Evolutionary conservation across 345 rosid species (phyloP).

Genomic region (Arabis alpina): DNA sequence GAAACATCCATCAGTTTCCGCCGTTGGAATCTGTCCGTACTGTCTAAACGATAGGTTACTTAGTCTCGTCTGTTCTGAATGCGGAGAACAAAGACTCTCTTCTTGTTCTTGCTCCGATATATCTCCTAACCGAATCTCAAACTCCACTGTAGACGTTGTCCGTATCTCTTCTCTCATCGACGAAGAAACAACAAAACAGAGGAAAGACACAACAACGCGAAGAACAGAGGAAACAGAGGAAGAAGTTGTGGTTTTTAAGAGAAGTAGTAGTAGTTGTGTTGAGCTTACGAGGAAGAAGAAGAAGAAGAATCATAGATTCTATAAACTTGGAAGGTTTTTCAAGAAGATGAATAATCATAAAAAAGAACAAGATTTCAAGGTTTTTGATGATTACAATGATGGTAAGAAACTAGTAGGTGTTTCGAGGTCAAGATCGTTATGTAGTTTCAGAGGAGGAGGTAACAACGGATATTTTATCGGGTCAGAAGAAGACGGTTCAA

Average conservation of each 20-base stretch:
- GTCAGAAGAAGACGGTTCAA: constrained; percentile 82
- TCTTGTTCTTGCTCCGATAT: constrained; percentile 90
- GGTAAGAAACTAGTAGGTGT: constrained; percentile 50
- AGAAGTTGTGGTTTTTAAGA: constrained; percentile 64
- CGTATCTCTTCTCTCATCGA: constrained; percentile 89
- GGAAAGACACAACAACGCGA: too few species aligned
- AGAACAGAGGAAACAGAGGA: constrained; percentile 53
- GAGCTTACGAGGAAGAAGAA: constrained; percentile 78
- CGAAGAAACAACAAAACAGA: constrained; percentile 43
- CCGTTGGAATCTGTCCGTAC: constrained; percentile 78
- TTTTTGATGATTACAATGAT: constrained; percentile 55
- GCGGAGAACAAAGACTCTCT: constrained; percentile 92
- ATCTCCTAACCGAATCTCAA: constrained; percentile 69
- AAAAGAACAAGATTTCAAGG: constrained; percentile 43
- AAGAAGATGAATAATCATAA: constrained; percentile 59
- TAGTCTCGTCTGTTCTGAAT: constrained; percentile 84
- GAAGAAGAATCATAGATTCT: constrained; percentile 61
- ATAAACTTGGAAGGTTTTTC: constrained; percentile 76
- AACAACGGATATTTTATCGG: constrained; percentile 60
- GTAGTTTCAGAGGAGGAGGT: constrained; percentile 84
- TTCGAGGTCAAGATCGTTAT: constrained; percentile 89
- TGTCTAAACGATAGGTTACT: constrained; percentile 92
- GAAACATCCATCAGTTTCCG: constrained; percentile 78
- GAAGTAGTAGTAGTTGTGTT: constrained; percentile 86
- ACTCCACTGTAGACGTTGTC: constrained; percentile 66